phyloP scores from a whole-genome alignment of 495 filamentous ascomycete species.

The Lentithecium fluviatile region DNA sequence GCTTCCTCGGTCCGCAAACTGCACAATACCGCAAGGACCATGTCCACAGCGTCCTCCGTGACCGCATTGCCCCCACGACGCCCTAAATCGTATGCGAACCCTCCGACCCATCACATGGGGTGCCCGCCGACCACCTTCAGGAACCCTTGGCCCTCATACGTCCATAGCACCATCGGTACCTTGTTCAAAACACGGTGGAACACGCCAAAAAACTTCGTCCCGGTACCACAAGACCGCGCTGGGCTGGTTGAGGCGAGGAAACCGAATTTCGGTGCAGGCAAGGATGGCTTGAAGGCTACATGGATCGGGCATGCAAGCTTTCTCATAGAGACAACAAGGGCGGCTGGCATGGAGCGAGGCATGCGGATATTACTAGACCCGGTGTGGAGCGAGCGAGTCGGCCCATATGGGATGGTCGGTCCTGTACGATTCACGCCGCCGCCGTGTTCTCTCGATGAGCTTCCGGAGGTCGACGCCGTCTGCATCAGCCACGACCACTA shows the following conservation, averaged over 20 bases:
- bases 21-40: background rate
- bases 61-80: constrained; percentile 18
- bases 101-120: constrained; percentile 34
- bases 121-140: constrained; percentile 46
- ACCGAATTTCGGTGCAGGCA: constrained; percentile 41
- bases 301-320: constrained; percentile 56
- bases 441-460: constrained; percentile 49
- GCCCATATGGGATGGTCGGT: constrained; percentile 49
- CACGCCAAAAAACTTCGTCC: constrained; percentile 40
- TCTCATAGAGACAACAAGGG: constrained; percentile 47
- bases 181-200: constrained; percentile 35
- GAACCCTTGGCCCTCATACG: constrained; percentile 57
- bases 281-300: constrained; percentile 46
- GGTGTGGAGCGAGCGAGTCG: constrained; percentile 53
- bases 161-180: constrained; percentile 34
- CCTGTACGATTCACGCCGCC: constrained; percentile 53
- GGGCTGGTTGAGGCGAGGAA: constrained; percentile 40
- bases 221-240: constrained; percentile 38
- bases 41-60: constrained; percentile 21
- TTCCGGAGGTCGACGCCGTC: constrained; percentile 53
- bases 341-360: constrained; percentile 35
- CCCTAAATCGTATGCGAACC: constrained; percentile 22
- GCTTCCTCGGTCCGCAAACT: background rate
- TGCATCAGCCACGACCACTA: constrained; percentile 55
- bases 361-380: constrained; percentile 53